These are phyloP conservation scores for Termitomyces sp. DNA, from an alignment of 768 basidiomycete genomes.

Conservation along the genomic window DNA sequence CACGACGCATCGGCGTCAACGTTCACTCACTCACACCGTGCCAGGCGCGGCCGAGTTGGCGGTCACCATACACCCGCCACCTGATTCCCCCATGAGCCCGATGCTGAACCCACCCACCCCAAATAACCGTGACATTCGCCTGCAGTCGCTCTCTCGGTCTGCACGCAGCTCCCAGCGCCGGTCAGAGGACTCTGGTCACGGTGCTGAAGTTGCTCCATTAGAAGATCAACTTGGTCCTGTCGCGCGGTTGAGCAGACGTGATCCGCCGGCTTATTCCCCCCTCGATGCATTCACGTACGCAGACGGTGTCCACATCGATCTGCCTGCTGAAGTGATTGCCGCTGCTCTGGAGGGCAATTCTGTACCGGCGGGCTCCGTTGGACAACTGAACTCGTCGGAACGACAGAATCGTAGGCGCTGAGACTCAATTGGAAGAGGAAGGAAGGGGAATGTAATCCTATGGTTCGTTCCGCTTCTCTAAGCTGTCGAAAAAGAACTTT, in stretches of 20 bases:
- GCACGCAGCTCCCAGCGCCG: slow-evolving; percentile 33
- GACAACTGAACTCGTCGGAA: slow-evolving; percentile 48
- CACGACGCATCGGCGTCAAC: slow-evolving; percentile 67
- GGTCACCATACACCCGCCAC: slow-evolving; percentile 72
- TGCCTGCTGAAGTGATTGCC: slow-evolving; percentile 90
- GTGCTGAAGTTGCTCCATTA: slow-evolving; percentile 18
- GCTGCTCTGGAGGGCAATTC: slow-evolving; percentile 79
- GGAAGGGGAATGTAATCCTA: slow-evolving; percentile 3
- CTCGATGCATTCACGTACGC: slow-evolving; percentile 80
- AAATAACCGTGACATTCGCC: slow-evolving; percentile 75
- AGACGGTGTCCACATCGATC: slow-evolving; percentile 90
- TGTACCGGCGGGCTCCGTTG: slow-evolving; percentile 59
- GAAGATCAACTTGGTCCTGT: slow-evolving; percentile 34
- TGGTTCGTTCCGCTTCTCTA: slow-evolving; percentile 22
- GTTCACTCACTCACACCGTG: slow-evolving; percentile 68
- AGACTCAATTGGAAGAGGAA: slow-evolving; percentile 6
- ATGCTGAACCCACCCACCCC: slow-evolving; percentile 84
- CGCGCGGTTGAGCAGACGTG: slow-evolving; percentile 47
- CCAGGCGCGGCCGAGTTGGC: slow-evolving; percentile 61
- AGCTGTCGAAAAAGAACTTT: slow-evolving; percentile 3
- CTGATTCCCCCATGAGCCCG: slow-evolving; percentile 75
- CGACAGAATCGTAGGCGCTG: slow-evolving; percentile 58
- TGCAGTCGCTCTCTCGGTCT: slow-evolving; percentile 57
- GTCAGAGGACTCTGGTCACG: slow-evolving; percentile 31
- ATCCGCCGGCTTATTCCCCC: slow-evolving; percentile 89